These are phyloP conservation scores for Thermochaetoides thermophila DNA, from an alignment of 495 filamentous ascomycete genomes.

Conservation along the genomic window DNA sequence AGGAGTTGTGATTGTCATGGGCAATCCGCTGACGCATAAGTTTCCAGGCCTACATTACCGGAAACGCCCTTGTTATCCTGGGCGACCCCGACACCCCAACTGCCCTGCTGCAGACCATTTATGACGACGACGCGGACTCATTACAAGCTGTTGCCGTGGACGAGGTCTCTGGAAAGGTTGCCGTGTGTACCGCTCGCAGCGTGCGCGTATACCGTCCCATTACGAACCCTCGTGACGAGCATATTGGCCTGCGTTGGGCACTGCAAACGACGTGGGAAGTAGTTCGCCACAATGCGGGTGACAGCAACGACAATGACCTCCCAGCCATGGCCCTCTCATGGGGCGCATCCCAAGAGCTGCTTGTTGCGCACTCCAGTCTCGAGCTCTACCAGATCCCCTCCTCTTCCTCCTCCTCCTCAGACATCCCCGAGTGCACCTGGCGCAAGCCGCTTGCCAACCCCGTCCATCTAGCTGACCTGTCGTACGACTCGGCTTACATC, in stretches of 20 bases:
- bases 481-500: slow-evolving; percentile 70
- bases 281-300: slow-evolving; percentile 1
- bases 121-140: slow-evolving; percentile 57
- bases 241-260: slow-evolving; percentile 45
- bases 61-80: slow-evolving; percentile 73
- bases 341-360: slow-evolving; percentile 69
- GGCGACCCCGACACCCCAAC: slow-evolving; percentile 50
- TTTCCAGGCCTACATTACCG: slow-evolving; percentile 76
- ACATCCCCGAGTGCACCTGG: slow-evolving; percentile 47
- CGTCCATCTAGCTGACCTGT: slow-evolving; percentile 64
- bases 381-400: slow-evolving; percentile 50
- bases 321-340: slow-evolving; percentile 59
- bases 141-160: slow-evolving; percentile 67
- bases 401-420: slow-evolving; percentile 2
- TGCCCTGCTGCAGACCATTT: slow-evolving; percentile 86
- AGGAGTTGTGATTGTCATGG: too few species aligned
- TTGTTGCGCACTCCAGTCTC: slow-evolving; percentile 57
- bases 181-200: slow-evolving; percentile 45
- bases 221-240: slow-evolving; percentile 37
- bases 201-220: slow-evolving; percentile 71
- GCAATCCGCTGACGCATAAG: too few species aligned
- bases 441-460: slow-evolving; percentile 54
- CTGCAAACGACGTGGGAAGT: slow-evolving; percentile 30
- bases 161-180: slow-evolving; percentile 74
- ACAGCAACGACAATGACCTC: not conserved